phyloP scores from a whole-genome alignment of 495 filamentous ascomycete species.

The Neurospora hispaniola region DNA sequence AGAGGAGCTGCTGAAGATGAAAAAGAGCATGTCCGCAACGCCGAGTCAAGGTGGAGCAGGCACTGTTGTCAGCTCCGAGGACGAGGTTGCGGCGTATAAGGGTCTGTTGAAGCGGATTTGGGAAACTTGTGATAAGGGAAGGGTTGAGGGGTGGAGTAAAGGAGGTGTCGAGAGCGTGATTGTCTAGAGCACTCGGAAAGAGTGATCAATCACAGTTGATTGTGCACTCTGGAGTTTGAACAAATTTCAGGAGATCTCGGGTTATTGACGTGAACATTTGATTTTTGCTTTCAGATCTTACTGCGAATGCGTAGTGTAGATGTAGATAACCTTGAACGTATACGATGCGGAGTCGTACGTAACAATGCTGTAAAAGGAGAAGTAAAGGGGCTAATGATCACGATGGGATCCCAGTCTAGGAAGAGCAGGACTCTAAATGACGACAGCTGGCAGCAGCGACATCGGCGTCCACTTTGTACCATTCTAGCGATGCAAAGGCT shows the following conservation, averaged over 20 bases:
- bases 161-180: slow-evolving; percentile 23
- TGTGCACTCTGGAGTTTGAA: background rate
- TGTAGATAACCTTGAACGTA: background rate
- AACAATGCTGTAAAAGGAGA: background rate
- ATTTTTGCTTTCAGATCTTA: background rate
- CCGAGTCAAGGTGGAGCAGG: background rate
- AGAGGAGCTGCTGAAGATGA: slow-evolving; percentile 24
- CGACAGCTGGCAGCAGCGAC: background rate
- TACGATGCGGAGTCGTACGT: background rate
- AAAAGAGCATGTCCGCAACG: slow-evolving; percentile 37
- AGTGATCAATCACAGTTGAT: background rate
- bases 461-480: background rate
- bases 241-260: background rate
- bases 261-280: background rate
- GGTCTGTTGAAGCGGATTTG: slow-evolving; percentile 52
- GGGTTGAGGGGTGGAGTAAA: slow-evolving; percentile 58
- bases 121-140: slow-evolving; percentile 57
- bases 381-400: background rate
- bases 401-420: background rate
- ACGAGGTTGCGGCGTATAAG: slow-evolving; percentile 42
- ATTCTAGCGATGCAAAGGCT: background rate
- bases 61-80: slow-evolving; percentile 12
- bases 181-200: background rate
- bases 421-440: background rate
- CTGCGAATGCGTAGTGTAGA: background rate